Conservation (phyloP, 768 basidiomycete species). For the Leucosporidium creatinivorum region DNA sequence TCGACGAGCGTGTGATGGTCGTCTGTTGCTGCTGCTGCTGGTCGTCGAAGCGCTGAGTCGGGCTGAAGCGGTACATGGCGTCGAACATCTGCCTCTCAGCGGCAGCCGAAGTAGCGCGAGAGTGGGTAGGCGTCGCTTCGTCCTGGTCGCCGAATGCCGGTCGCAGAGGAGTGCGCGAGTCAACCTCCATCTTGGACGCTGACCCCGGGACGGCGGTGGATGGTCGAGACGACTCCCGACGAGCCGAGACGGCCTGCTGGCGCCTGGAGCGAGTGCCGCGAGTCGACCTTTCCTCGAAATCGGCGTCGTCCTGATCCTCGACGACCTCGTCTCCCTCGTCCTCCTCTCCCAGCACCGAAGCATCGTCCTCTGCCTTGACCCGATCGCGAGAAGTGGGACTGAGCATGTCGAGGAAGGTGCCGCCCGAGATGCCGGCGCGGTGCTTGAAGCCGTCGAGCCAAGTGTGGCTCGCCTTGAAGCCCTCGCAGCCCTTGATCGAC, state of each 20-base stretch:
- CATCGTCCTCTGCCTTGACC: neutral
- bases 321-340: neutral
- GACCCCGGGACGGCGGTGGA: neutral
- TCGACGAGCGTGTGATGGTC: neutral
- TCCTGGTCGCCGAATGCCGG: conserved; percentile 6
- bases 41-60: neutral
- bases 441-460: conserved; percentile 91
- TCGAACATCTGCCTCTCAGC: neutral
- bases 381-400: neutral
- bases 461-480: conserved; percentile 84
- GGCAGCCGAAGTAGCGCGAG: neutral
- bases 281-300: conserved; percentile 5
- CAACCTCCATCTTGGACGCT: conserved; percentile 3
- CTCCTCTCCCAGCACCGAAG: neutral
- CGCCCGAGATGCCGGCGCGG: conserved; percentile 56
- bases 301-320: conserved; percentile 15
- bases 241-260: neutral
- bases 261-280: neutral
- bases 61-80: neutral
- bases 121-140: conserved; percentile 27
- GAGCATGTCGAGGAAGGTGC: conserved; percentile 5
- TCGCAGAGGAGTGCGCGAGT: neutral
- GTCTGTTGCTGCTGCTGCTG: conserved; percentile 7
- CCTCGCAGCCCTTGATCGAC: conserved; percentile 48
- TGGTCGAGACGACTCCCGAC: neutral